Base-by-base conservation (phyloP, 2,329 filamentous ascomycete species). In the Hysterium pulicare region DNA sequence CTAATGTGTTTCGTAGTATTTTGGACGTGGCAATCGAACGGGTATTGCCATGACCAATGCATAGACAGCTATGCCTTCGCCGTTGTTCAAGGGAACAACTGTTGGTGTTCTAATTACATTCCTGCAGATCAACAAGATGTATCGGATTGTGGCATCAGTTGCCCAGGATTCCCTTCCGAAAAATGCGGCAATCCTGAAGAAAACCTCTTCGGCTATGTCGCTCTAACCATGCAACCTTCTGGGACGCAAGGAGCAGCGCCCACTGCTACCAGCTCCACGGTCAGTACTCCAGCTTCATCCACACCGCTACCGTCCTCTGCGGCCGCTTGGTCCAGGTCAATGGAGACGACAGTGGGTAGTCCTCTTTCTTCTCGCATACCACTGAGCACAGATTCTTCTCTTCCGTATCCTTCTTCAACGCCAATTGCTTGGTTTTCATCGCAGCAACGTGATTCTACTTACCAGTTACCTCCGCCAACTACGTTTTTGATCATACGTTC, bases 81-180 rank as follows among this genome's bases (percentile, higher is more conserved):
- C 50, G 72, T 91, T 36, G 70, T 90, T 1, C 77, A 87, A 53
- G 74, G 67, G 13, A 71, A 79, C 23, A 65, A 74, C 39, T 91
- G 87, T 61, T 91, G 85, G 85, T 91, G 87, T 62, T 83, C 84
- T 28, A 77, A 89, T 60, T 82, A 82, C 55, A 73, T 74, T 2
- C 87, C 87, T 7, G 60, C 59, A 16, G 53, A 65, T 5, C 65
- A 69, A 45, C 40, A 54, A n/a, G 52, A 61, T 43, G 52, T 61
- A 17, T 50, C 53, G 48, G 70, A 71, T 38, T 91, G 87, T 66
- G 66, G 74, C 50, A 62, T 62, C 0, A 38, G 66, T 13, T 91
- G 87, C 53, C 84, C 85, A 7, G 87, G 85, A n/a, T 91, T 77
- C 58, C 79, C 79, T 0, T 24, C 40, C 1, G 84, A 90, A 49